Evolutionary conservation across 2,329 filamentous ascomycete genomes (phyloP), one percentile per base, ranked within the genome.

Genomic region (Arthrobotrys iridis): DNA sequence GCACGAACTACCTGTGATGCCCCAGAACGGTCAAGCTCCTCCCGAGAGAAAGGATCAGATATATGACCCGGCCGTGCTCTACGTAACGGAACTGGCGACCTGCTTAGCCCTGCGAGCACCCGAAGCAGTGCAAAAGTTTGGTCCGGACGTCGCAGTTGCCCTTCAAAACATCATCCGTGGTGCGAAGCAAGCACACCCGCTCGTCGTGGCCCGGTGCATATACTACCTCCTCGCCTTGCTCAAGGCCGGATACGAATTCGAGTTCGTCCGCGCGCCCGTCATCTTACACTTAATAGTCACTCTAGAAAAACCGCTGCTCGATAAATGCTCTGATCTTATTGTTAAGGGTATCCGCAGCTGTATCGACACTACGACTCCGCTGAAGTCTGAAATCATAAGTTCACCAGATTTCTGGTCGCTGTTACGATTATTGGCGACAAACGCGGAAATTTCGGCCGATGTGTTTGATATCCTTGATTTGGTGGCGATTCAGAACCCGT

Each of bases 331-430:
- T 0, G 85, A 88, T 30, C 87, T 92, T 3, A 88, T 96, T 0
- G 85, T 97, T 15, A 90, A 91, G 79, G 94, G 94, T 0, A 84
- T 99, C 24, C 88, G 89, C 46, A 85, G 89, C 46, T 97, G 93
- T 79, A 91, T 97, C 78, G 89, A 90, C 24, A 60, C 74, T 7
- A 68, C 78, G 11, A 78, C 76, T 22, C 75, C 78, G 20, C 84
- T 99, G 26, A 89, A 92, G 68, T 97, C 92, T 78, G 94, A 98
- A 83, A 91, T 98, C 78, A 96, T 96, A 83, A 94, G 92, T 11
- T 98, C 94, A 15, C 95, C 95, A 0, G 95, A 99, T 80, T 98
- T 99, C 82, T 99, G 95, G 95, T 90, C 91, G 3, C 91, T 97
- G 11, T 85, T 99, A 60, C 90, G 93, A 76, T 87, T 89, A 30